Conservation (phyloP, 345 rosid genomes). For the Murraya paniculata region DNA sequence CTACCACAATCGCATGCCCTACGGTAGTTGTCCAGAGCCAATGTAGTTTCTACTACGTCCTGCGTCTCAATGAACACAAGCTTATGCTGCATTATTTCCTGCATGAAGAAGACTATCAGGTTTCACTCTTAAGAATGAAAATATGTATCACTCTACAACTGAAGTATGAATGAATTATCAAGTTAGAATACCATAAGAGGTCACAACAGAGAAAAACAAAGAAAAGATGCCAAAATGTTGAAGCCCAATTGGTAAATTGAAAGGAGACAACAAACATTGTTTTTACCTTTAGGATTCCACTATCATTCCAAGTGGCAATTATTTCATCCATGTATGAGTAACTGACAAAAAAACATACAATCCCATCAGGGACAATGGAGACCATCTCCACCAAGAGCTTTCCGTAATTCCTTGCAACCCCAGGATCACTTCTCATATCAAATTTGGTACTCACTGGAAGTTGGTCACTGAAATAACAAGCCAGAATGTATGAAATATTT, state of each 20-base stretch:
- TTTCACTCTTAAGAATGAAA: not conserved
- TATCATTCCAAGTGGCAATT: constrained; percentile 87
- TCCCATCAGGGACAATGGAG: constrained; percentile 93
- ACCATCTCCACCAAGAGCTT: constrained; percentile 97
- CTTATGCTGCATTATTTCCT: constrained; percentile 97
- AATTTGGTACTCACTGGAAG: constrained; percentile 98
- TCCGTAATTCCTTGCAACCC: constrained; percentile 95
- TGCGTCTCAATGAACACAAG: constrained; percentile 98
- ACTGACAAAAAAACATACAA: constrained; percentile 97
- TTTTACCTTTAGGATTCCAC: constrained; percentile 78
- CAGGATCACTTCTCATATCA: constrained; percentile 99
- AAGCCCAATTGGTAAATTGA: not conserved
- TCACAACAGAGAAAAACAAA: not conserved
- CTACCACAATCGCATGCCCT: constrained; percentile 97
- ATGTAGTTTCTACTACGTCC: constrained; percentile 96
- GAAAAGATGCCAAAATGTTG: not conserved
- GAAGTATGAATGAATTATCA: not conserved
- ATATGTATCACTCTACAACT: not conserved
- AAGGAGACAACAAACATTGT: constrained; percentile 2
- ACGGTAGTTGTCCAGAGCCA: constrained; percentile 95
- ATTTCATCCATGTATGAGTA: constrained; percentile 99
- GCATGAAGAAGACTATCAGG: constrained; percentile 26
- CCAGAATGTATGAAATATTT: constrained; percentile 8
- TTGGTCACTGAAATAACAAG: constrained; percentile 73
- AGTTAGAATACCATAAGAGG: constrained; percentile 2